Conservation (phyloP, 2,329 filamentous ascomycete genomes). For the Claviceps capensis region DNA sequence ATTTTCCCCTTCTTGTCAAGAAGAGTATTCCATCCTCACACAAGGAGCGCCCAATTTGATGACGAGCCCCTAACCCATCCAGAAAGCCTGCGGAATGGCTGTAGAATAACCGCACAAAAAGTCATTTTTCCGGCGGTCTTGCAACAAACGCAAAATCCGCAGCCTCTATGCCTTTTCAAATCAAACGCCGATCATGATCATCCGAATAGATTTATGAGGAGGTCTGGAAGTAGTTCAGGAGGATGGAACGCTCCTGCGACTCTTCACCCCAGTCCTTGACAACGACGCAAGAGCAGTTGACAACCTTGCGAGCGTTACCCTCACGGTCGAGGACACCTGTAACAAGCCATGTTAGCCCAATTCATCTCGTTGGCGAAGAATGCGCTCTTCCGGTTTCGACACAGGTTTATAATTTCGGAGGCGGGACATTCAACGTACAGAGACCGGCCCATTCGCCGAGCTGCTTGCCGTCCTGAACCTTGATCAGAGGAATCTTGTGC, state of each 20-base stretch:
- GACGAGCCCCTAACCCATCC: conserved; percentile 22
- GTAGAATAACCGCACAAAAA: conserved; percentile 30
- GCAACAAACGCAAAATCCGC: conserved; percentile 16
- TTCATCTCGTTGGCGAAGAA: background rate
- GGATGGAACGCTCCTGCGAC: conserved; percentile 94
- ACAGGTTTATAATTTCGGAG: too few species aligned
- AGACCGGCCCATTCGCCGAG: conserved; percentile 99
- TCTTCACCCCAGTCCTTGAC: conserved; percentile 99
- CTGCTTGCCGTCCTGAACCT: conserved; percentile 99
- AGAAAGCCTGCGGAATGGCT: conserved; percentile 32
- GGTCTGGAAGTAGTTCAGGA: conserved; percentile 99
- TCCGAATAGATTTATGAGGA: conserved; percentile 40
- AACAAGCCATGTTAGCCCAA: conserved; percentile 16
- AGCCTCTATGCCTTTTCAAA: conserved; percentile 26
- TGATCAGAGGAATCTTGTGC: conserved; percentile 99
- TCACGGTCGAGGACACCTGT: conserved; percentile 95
- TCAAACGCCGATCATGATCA: conserved; percentile 17
- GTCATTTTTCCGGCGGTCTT: conserved; percentile 21
- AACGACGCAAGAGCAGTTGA: conserved; percentile 99
- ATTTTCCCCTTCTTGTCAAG: conserved; percentile 25
- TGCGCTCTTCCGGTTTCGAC: too few species aligned
- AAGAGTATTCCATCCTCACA: conserved; percentile 15
- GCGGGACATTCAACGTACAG: conserved; percentile 51
- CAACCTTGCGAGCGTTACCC: conserved; percentile 98
- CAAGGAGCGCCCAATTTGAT: conserved; percentile 19